Evolutionary conservation across 2,329 filamentous ascomycete species (phyloP).

Genomic region (Fusarium setosum): DNA sequence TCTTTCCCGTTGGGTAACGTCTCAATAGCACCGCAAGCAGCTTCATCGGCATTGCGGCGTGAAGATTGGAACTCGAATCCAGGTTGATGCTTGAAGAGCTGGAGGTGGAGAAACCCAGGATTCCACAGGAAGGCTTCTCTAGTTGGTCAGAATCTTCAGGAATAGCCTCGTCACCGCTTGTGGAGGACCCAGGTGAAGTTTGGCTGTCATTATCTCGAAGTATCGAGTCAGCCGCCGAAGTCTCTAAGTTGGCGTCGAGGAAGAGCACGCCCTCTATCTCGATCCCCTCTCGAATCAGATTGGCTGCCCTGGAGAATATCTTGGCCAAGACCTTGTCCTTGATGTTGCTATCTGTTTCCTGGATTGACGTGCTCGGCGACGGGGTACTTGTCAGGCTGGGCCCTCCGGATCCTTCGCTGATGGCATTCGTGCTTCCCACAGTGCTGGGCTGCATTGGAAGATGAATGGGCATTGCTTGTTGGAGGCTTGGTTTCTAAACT

Average conservation of each 20-base stretch:
- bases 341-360: background rate
- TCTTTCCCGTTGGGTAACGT: slow-evolving; percentile 58
- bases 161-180: slow-evolving; percentile 46
- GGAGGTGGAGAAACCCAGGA: slow-evolving; percentile 54
- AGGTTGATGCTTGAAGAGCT: slow-evolving; percentile 48
- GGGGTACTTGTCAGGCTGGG: slow-evolving; percentile 2
- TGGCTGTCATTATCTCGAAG: slow-evolving; percentile 31
- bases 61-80: slow-evolving; percentile 23
- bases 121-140: slow-evolving; percentile 40
- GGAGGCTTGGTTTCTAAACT: background rate
- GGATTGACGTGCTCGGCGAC: background rate
- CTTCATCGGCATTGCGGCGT: slow-evolving; percentile 49
- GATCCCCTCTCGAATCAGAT: slow-evolving; percentile 55
- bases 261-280: slow-evolving; percentile 52
- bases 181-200: slow-evolving; percentile 10
- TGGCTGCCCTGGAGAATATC: slow-evolving; percentile 57
- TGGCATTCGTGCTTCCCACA: slow-evolving; percentile 1
- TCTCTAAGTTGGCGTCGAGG: slow-evolving; percentile 45
- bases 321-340: slow-evolving; percentile 16
- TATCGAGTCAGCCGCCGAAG: slow-evolving; percentile 27
- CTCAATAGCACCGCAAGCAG: slow-evolving; percentile 55
- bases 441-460: slow-evolving; percentile 8
- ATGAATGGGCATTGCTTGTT: slow-evolving; percentile 11
- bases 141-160: background rate
- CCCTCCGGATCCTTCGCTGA: background rate